phyloP scores from a whole-genome alignment of 2,329 filamentous ascomycete genomes.

The Aureobasidium namibiae region DNA sequence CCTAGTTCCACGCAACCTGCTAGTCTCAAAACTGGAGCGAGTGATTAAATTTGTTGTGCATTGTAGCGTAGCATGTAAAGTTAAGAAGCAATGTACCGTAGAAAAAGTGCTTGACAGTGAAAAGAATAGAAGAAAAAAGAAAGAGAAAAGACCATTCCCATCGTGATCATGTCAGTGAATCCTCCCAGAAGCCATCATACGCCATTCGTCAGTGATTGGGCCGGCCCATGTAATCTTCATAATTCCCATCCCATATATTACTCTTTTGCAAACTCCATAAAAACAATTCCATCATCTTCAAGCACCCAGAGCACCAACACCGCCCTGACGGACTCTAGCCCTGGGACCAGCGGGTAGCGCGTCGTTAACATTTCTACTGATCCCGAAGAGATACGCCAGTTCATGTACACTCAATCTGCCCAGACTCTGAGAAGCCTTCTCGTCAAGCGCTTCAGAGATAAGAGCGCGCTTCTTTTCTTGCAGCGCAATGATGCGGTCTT shows the following conservation, averaged over 20 bases:
- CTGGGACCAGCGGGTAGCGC: neutral
- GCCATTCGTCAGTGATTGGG: neutral
- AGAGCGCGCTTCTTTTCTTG: slow-evolving; percentile 72
- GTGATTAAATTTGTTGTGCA: neutral
- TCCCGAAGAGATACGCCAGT: slow-evolving; percentile 60
- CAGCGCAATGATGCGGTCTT: slow-evolving; percentile 73
- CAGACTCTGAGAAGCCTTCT: slow-evolving; percentile 59
- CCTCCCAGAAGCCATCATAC: neutral
- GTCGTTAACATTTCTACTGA: slow-evolving; percentile 13
- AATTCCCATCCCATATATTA: neutral
- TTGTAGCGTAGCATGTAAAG: neutral
- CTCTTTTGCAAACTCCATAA: neutral
- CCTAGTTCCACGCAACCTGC: too few relatives aligned
- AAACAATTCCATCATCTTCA: neutral
- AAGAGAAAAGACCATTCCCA: neutral
- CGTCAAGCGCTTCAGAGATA: slow-evolving; percentile 72
- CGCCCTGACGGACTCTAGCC: slow-evolving; percentile 1
- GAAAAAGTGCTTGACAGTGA: neutral
- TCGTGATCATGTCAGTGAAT: neutral
- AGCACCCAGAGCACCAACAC: neutral
- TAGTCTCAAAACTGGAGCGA: too few relatives aligned
- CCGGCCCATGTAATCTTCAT: neutral
- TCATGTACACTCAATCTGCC: slow-evolving; percentile 59
- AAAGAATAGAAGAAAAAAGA: neutral
- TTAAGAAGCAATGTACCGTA: neutral